phyloP scores from a whole-genome alignment of 805 yeast genomes.

The Saccharomyces jurei region DNA sequence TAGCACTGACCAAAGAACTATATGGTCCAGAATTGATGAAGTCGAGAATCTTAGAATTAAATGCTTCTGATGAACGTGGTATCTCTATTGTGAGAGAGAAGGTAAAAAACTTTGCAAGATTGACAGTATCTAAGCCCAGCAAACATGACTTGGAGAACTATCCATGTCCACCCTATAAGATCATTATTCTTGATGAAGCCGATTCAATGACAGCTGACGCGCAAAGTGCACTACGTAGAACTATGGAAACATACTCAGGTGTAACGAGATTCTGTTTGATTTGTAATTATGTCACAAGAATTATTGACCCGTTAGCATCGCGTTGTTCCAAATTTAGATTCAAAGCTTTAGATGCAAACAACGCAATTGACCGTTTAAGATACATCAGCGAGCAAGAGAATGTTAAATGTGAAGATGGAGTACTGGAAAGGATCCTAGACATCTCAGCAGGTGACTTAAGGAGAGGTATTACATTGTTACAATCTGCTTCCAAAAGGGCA shows the following conservation, averaged over 20 bases:
- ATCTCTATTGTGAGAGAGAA: constrained; percentile 80
- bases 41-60: constrained; percentile 68
- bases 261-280: constrained; percentile 90
- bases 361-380: constrained; percentile 61
- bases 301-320: constrained; percentile 93
- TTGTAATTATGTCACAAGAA: constrained; percentile 93
- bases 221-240: constrained; percentile 88
- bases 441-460: constrained; percentile 87
- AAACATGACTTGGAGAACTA: constrained; percentile 59
- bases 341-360: constrained; percentile 59
- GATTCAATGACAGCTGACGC: constrained; percentile 98
- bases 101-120: constrained; percentile 77
- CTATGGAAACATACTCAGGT: constrained; percentile 83
- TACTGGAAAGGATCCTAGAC: constrained; percentile 53
- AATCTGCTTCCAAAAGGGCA: constrained; percentile 62
- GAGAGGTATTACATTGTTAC: constrained; percentile 83
- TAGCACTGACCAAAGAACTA: constrained; percentile 72
- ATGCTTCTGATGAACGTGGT: constrained; percentile 90
- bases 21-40: constrained; percentile 67
- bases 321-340: constrained; percentile 94
- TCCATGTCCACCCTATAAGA: constrained; percentile 95
- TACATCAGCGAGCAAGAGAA: constrained; percentile 48
- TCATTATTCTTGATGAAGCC: constrained; percentile 89
- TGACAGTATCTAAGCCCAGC: constrained; percentile 74
- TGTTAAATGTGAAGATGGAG: constrained; percentile 39